Base-by-base conservation (phyloP, 306 rosid genomes). In the Casuarina glauca region DNA sequence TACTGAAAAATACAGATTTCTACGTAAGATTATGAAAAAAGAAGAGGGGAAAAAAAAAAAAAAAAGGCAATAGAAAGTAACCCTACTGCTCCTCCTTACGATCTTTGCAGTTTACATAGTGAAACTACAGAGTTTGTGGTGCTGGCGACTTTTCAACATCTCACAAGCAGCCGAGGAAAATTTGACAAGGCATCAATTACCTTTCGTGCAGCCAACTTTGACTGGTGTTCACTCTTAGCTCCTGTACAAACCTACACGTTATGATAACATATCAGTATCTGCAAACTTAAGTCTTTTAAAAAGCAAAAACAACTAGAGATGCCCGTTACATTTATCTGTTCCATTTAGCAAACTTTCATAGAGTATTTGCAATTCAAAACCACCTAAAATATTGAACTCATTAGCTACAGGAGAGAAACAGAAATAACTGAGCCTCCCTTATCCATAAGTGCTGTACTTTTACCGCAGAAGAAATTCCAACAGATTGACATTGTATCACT, bases 201-300 rank as follows among this genome's bases (percentile, higher is more conserved):
- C 97, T 95, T 95, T 68, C 98, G 88, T 75, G 98, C 97, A 5
- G 98, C 98, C 84, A 95, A 83, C 86, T 90, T 92, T 1, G 98
- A 95, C 79, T 92, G 97, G 2, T 80, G 79, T 84, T 95, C 98
- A 77, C 98, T 92, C 88, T 92, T 95, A 19, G 98, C 98, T 76
- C 98, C 97, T 20, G 97, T 92, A 80, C 98, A 95, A 74, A 95
- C 98, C 97, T 95, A 87, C 61, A 78, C 51, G 78, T 75, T 74
- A 76, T 45, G 38, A 70, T 17, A 48, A 20, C 16, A 38, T 19
- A 9, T 73, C 52, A 39, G 81, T 61, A 77, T 8, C 9, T 41
- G 57, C 39, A 46, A 75, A n/a, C 74, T 20, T 54, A 49, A 43
- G 4, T 44, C 48, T 17, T 11, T 11, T 49, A 35, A 12, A 12